phyloP scores from a whole-genome alignment of 2,329 filamentous ascomycete species.

The Fusarium sp. region DNA sequence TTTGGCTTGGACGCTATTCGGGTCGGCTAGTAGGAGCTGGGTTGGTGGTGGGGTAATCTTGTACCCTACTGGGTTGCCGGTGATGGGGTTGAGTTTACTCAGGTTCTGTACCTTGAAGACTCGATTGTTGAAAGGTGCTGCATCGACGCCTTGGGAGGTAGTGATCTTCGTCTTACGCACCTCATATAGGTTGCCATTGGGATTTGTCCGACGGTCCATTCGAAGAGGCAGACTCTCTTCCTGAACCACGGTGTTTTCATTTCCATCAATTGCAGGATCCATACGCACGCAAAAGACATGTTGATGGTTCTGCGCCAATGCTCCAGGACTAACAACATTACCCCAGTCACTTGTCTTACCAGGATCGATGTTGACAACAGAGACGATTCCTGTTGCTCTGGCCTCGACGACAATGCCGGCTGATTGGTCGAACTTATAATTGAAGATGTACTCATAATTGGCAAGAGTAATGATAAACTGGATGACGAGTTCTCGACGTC shows the following conservation, averaged over 20 bases:
- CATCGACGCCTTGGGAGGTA: slow-evolving; percentile 60
- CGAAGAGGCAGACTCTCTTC: slow-evolving; percentile 58
- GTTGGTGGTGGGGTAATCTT: slow-evolving; percentile 57
- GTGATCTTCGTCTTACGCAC: slow-evolving; percentile 59
- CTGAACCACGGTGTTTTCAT: slow-evolving; percentile 63
- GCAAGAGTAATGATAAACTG: slow-evolving; percentile 76
- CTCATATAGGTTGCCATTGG: slow-evolving; percentile 58
- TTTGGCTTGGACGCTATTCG: slow-evolving; percentile 53
- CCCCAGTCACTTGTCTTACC: slow-evolving; percentile 65
- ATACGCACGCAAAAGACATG: slow-evolving; percentile 75
- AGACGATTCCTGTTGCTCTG: slow-evolving; percentile 73
- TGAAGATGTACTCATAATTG: slow-evolving; percentile 74
- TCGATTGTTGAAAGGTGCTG: slow-evolving; percentile 61
- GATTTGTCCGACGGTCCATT: slow-evolving; percentile 56
- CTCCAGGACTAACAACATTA: slow-evolving; percentile 71
- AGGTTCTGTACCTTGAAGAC: slow-evolving; percentile 63
- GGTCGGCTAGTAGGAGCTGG: slow-evolving; percentile 55
- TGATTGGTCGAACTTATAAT: slow-evolving; percentile 68
- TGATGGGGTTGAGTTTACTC: slow-evolving; percentile 54
- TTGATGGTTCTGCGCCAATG: slow-evolving; percentile 76
- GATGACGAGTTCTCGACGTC: slow-evolving; percentile 71
- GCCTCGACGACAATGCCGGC: slow-evolving; percentile 71
- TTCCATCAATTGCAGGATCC: slow-evolving; percentile 72
- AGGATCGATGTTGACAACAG: slow-evolving; percentile 68
- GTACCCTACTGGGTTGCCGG: slow-evolving; percentile 60